These are phyloP conservation scores for Dalbergia cochinchinensis DNA, from an alignment of 306 rosid genomes.

Conservation along the genomic window DNA sequence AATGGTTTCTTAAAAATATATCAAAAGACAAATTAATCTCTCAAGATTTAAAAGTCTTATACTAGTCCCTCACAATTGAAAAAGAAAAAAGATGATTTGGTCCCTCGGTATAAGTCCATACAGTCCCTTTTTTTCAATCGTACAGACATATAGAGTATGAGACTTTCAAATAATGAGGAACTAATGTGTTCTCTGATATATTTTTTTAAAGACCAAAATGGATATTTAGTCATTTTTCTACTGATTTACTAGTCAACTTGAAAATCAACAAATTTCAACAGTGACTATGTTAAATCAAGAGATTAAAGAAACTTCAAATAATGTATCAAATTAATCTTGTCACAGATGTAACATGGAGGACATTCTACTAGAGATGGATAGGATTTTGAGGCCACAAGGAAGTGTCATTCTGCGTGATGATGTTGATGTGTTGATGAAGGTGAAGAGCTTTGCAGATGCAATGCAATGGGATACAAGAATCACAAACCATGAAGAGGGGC, in stretches of 20 bases:
- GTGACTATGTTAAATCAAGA: slow-evolving; percentile 20
- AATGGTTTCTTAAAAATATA: no score
- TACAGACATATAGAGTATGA: no score
- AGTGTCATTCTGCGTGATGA: slow-evolving; percentile 78
- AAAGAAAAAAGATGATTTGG: no score
- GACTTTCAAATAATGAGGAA: no score
- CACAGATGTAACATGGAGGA: slow-evolving; percentile 80
- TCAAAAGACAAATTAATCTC: no score
- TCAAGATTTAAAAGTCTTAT: no score
- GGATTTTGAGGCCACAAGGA: slow-evolving; percentile 84
- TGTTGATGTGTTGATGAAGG: slow-evolving; percentile 73
- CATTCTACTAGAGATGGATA: slow-evolving; percentile 87
- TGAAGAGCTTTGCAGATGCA: slow-evolving; percentile 64
- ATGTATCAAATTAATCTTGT: slow-evolving; percentile 12
- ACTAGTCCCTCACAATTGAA: no score
- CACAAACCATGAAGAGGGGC: slow-evolving; percentile 85
- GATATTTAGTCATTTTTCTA: neutral
- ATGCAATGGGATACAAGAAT: slow-evolving; percentile 77
- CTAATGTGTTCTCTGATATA: no score
- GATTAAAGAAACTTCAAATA: neutral
- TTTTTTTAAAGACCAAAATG: no score
- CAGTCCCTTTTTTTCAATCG: no score
- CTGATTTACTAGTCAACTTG: neutral
- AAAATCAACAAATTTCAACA: neutral
- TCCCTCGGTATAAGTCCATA: no score